phyloP scores from a whole-genome alignment of 352 stramenopile genomes.

The Phytophthora megakarya region DNA sequence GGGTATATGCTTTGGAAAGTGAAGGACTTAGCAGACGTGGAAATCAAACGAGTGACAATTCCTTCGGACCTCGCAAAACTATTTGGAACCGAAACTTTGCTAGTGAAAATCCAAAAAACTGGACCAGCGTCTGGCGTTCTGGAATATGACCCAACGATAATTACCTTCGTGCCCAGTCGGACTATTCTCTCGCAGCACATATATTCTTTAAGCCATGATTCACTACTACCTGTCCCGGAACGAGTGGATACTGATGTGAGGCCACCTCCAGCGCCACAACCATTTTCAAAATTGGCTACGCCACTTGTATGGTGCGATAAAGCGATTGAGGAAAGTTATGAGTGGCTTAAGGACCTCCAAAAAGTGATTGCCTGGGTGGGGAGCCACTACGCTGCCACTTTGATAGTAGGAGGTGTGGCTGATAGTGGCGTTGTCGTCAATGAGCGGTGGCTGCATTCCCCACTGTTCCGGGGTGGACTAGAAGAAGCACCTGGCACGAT shows the following conservation, averaged over 20 bases:
- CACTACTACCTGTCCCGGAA: conserved; percentile 1
- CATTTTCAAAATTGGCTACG: conserved; percentile 4
- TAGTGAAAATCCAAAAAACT: conserved; percentile 37
- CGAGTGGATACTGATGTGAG: neutral
- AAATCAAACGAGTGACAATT: conserved; percentile 46
- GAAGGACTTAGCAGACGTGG: conserved; percentile 27
- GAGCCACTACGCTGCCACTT: conserved; percentile 64
- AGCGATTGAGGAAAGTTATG: conserved; percentile 31
- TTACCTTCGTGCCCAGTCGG: conserved; percentile 49
- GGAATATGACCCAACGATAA: conserved; percentile 33
- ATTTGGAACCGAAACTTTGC: conserved; percentile 49
- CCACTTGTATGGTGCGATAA: conserved; percentile 16
- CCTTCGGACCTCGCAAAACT: conserved; percentile 51
- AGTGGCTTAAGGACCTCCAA: conserved; percentile 71
- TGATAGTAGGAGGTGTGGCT: conserved; percentile 51
- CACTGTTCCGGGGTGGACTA: conserved; percentile 63
- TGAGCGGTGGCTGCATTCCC: conserved; percentile 54
- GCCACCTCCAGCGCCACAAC: conserved; percentile 17
- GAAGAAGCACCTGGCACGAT: conserved; percentile 27
- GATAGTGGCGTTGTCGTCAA: conserved; percentile 25
- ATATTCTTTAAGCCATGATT: conserved; percentile 31
- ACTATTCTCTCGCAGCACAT: conserved; percentile 69
- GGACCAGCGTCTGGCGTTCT: conserved; percentile 5
- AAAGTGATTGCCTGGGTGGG: conserved; percentile 65
- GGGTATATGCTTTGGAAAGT: conserved; percentile 43